Evolutionary conservation across 441 rosid genomes (phyloP).

Genomic region (Pelargonium fulgidum): DNA sequence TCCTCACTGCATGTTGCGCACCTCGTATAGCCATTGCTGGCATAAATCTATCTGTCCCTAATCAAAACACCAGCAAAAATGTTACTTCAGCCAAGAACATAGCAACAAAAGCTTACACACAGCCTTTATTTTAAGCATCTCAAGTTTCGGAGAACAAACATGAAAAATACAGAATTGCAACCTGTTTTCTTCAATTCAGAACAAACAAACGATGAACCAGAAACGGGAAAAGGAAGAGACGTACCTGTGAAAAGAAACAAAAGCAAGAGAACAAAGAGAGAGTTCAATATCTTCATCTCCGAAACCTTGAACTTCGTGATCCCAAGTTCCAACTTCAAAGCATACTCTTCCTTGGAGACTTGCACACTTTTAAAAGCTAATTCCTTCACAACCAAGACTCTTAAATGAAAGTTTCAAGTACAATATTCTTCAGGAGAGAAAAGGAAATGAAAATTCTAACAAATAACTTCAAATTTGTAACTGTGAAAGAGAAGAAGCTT

Average conservation of each 20-base stretch:
- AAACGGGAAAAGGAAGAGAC: no score
- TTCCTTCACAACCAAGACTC: background rate
- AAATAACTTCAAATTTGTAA: background rate
- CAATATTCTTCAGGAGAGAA: background rate
- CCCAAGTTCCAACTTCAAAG: background rate
- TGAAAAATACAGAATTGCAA: no score
- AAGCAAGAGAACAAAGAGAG: background rate
- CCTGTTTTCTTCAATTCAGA: no score
- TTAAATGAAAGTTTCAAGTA: background rate
- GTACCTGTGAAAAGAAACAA: background rate
- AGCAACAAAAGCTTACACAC: no score
- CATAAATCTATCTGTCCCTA: constrained; percentile 16
- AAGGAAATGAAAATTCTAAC: background rate
- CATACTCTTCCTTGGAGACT: background rate
- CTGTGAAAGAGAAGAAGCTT: background rate
- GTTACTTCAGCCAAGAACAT: background rate
- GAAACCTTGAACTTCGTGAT: no score
- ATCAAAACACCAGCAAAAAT: background rate
- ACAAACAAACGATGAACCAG: no score
- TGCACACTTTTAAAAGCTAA: background rate
- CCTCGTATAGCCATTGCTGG: constrained; percentile 6
- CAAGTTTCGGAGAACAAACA: no score
- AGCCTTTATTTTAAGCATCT: no score
- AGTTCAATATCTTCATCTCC: background rate
- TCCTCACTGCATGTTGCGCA: constrained; percentile 23